A percentile compares a stretch with the other conserved stretches of the same genome.
These are phyloP conservation scores for Coniferiporia weirii DNA, from an alignment of 1,284 basidiomycete species.

Conservation along the genomic window DNA sequence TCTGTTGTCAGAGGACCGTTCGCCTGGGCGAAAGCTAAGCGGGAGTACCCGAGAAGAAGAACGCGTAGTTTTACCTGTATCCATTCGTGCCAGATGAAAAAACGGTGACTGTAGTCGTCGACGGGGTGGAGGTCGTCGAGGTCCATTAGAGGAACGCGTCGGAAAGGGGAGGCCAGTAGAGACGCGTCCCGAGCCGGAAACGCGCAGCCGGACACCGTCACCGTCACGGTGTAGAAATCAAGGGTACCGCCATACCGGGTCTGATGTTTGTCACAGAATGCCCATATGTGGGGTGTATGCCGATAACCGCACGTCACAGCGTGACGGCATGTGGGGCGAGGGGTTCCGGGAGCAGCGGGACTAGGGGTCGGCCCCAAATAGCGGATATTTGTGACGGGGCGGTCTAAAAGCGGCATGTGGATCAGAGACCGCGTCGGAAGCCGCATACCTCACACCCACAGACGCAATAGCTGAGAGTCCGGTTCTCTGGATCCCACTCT, in stretches of 20 bases:
- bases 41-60: background rate
- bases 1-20: slow-evolving; percentile 68
- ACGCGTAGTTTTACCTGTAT: slow-evolving; percentile 46
- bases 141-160: slow-evolving; percentile 42
- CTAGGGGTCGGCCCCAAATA: too few species aligned
- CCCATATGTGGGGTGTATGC: too few species aligned
- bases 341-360: too few species aligned
- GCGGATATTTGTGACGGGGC: too few species aligned
- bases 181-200: background rate
- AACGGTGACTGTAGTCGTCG: slow-evolving; percentile 73
- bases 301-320: too few species aligned
- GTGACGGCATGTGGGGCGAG: too few species aligned
- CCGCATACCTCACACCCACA: background rate
- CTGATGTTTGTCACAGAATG: too few species aligned
- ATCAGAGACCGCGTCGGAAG: too few species aligned
- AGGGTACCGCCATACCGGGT: too few species aligned
- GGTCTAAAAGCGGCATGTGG: too few species aligned
- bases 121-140: slow-evolving; percentile 67
- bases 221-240: too few species aligned
- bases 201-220: too few species aligned
- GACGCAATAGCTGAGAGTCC: background rate
- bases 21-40: slow-evolving; percentile 38
- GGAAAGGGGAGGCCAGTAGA: background rate
- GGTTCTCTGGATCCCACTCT: background rate
- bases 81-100: slow-evolving; percentile 87